Conservation (phyloP, 495 filamentous ascomycete species). For the Chaetomidium leptoderma region DNA sequence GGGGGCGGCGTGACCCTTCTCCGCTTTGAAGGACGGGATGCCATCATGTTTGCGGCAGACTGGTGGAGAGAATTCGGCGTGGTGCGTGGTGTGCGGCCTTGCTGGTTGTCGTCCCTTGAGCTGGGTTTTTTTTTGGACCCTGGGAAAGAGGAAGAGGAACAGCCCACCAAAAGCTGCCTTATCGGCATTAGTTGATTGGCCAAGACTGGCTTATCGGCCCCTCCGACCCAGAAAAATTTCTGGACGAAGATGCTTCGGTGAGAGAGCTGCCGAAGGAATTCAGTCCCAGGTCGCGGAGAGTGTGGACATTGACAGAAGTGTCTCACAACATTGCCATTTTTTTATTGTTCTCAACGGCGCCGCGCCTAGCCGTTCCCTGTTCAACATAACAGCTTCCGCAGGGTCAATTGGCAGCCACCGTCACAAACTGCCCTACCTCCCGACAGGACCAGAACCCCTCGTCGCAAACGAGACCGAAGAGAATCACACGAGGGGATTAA, state of each 20-base stretch:
- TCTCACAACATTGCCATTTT: not conserved
- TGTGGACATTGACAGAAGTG: not conserved
- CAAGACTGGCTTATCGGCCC: slow-evolving; percentile 20
- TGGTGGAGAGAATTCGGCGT: slow-evolving; percentile 13
- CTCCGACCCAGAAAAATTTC: slow-evolving; percentile 24
- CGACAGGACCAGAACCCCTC: not conserved
- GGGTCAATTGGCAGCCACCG: not conserved
- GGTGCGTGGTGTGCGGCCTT: slow-evolving; percentile 2
- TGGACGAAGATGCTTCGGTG: slow-evolving; percentile 1
- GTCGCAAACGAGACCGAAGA: not conserved
- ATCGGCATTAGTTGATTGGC: slow-evolving; percentile 18
- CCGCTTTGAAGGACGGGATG: slow-evolving; percentile 42
- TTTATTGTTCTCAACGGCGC: not conserved
- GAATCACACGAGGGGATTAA: not conserved
- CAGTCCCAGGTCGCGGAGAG: not conserved
- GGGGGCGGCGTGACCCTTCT: slow-evolving; percentile 42
- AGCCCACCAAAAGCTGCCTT: slow-evolving; percentile 19
- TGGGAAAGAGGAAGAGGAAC: slow-evolving; percentile 5
- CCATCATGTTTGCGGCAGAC: slow-evolving; percentile 28
- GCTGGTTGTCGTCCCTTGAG: no score
- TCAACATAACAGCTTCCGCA: not conserved
- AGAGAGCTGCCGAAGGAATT: slow-evolving; percentile 3
- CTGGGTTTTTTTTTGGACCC: slow-evolving; percentile 20
- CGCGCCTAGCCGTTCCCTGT: not conserved
- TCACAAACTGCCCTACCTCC: not conserved